Conservation (phyloP, 2,329 filamentous ascomycete species). For the Colletotrichum sp. region DNA sequence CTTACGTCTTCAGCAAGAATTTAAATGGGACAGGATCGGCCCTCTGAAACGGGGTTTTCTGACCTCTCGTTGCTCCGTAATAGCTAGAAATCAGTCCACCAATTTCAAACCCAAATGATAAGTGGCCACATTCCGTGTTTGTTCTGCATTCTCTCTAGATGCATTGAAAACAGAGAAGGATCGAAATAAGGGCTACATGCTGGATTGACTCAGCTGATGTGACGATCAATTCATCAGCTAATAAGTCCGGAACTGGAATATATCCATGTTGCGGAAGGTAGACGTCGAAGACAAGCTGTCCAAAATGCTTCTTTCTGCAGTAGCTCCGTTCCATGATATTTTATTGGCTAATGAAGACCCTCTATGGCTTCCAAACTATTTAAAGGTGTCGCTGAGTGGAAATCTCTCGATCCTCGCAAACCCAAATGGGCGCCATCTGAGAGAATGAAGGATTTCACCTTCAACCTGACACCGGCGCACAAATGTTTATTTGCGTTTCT, state of each 20-base stretch:
- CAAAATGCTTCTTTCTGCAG: too few species aligned
- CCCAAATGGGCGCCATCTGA: not conserved
- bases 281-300: too few species aligned
- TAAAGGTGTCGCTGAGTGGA: not conserved
- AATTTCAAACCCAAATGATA: fast-evolving
- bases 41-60: too few species aligned
- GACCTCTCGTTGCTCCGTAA: fast-evolving
- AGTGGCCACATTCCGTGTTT: fast-evolving
- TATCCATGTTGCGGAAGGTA: too few species aligned
- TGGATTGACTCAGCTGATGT: too few species aligned
- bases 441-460: not conserved
- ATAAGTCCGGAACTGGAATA: too few species aligned
- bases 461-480: not conserved
- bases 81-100: fast-evolving
- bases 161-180: too few species aligned
- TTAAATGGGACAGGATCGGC: fast-evolving
- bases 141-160: too few species aligned
- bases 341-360: too few species aligned
- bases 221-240: too few species aligned
- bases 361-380: not conserved
- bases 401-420: not conserved
- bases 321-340: too few species aligned
- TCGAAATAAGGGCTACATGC: fast-evolving
- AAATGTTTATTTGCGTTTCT: fast-evolving
- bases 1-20: too few species aligned